Evolutionary conservation across 2,329 filamentous ascomycete species (phyloP).

Genomic region (Ceratocystis harringtonii): DNA sequence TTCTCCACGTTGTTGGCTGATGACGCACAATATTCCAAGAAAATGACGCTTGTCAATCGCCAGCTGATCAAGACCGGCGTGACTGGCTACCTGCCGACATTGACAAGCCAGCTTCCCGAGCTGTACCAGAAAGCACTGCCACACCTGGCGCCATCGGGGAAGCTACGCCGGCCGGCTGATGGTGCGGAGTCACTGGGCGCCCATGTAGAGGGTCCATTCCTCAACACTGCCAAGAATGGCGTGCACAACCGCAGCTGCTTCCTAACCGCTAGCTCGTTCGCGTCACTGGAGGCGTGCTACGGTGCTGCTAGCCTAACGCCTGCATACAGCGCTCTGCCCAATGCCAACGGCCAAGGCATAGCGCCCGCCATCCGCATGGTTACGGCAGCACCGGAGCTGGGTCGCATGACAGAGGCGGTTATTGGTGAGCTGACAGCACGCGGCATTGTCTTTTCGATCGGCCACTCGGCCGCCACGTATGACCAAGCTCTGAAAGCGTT

Average conservation of each 20-base stretch:
- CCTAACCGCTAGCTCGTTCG: conserved; percentile 44
- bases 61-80: conserved; percentile 64
- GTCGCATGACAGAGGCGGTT: conserved; percentile 48
- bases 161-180: conserved; percentile 41
- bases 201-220: conserved; percentile 82
- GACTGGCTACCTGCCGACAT: conserved; percentile 73
- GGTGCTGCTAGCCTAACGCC: conserved; percentile 50
- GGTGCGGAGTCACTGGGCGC: conserved; percentile 80
- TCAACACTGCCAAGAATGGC: conserved; percentile 70
- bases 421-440: conserved; percentile 51
- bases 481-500: conserved; percentile 62
- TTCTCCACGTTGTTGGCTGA: conserved; percentile 61
- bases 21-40: conserved; percentile 53
- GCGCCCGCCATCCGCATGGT: conserved; percentile 54
- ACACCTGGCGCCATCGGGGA: conserved; percentile 58
- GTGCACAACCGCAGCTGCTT: conserved; percentile 67
- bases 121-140: conserved; percentile 71
- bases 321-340: conserved; percentile 19
- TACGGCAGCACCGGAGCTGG: conserved; percentile 71
- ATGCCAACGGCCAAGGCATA: conserved; percentile 20
- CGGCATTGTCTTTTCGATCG: conserved; percentile 64
- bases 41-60: conserved; percentile 55
- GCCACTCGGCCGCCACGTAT: conserved; percentile 77
- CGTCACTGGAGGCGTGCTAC: conserved; percentile 57
- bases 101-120: conserved; percentile 66